Percentiles rank a stretch among this genome's conserved stretches.
phyloP scores from a whole-genome alignment of 371 early-diverging fungal species.

The Lichtheimia ornata region DNA sequence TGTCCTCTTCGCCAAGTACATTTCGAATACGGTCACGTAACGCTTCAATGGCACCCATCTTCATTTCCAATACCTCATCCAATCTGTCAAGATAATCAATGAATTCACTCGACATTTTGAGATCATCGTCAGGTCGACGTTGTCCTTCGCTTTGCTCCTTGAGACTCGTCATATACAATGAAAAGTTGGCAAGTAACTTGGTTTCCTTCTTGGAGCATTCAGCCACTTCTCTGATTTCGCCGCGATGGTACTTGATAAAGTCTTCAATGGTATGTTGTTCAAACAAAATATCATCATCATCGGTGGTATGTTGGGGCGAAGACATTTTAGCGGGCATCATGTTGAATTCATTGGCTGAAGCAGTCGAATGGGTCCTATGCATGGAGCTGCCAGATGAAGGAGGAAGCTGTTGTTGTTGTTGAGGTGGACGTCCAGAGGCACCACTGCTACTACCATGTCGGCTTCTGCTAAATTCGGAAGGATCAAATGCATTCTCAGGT shows the following conservation, averaged over 20 bases:
- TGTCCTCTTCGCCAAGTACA: conserved; percentile 17
- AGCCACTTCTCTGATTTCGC: conserved; percentile 74
- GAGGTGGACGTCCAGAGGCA: not conserved
- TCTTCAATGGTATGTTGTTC: conserved; percentile 54
- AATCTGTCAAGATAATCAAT: conserved; percentile 51
- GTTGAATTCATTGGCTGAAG: conserved; percentile 6
- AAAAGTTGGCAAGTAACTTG: conserved; percentile 74
- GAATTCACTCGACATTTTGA: conserved; percentile 31
- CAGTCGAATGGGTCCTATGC: conserved; percentile 19
- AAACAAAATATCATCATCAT: conserved; percentile 18
- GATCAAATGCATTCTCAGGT: conserved; percentile 6
- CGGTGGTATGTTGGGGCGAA: conserved; percentile 4
- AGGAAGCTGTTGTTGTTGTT: conserved; percentile 1
- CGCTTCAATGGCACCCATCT: conserved; percentile 43
- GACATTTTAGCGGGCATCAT: conserved; percentile 4
- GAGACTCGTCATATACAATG: conserved; percentile 41
- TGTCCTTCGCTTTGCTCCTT: conserved; percentile 28
- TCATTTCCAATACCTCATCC: conserved; percentile 56
- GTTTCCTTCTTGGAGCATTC: conserved; percentile 82
- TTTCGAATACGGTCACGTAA: conserved; percentile 37
- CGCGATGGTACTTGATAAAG: conserved; percentile 75
- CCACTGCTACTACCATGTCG: conserved; percentile 12
- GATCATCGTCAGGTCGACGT: conserved; percentile 22
- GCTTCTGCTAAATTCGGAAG: conserved; percentile 4
- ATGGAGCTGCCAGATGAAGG: conserved; percentile 6